Percentiles rank a stretch among this genome's conserved stretches.
These are phyloP conservation scores for Populus ilicifolia DNA, from an alignment of 345 rosid species.

Conservation along the genomic window DNA sequence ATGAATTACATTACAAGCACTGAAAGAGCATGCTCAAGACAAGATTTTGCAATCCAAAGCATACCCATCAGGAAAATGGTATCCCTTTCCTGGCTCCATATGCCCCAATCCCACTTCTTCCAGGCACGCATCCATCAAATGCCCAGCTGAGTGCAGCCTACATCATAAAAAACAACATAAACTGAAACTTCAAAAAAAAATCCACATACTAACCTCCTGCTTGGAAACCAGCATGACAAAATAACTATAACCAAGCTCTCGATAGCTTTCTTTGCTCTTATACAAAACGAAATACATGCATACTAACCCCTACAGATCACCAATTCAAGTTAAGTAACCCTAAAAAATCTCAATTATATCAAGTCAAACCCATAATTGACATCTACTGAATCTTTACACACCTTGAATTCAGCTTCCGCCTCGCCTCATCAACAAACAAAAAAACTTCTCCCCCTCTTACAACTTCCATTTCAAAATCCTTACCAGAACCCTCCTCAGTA, in stretches of 20 bases:
- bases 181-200: background rate
- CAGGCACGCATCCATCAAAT: conserved; percentile 66
- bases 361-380: background rate
- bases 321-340: background rate
- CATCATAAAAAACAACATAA: background rate
- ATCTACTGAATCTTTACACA: background rate
- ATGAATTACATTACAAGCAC: background rate
- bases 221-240: too few relatives aligned
- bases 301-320: background rate
- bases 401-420: conserved; percentile 80
- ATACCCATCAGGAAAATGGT: conserved; percentile 89
- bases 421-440: conserved; percentile 57
- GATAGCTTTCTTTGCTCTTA: too few relatives aligned
- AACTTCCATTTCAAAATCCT: conserved; percentile 32
- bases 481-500: conserved; percentile 38
- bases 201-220: too few relatives aligned
- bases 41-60: background rate
- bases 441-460: conserved; percentile 45
- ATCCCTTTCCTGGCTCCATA: conserved; percentile 72
- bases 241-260: too few relatives aligned
- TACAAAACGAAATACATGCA: too few relatives aligned
- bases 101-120: conserved; percentile 59
- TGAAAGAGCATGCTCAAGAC: background rate
- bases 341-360: background rate
- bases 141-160: conserved; percentile 92